phyloP scores from a whole-genome alignment of 1,139 yeast genomes.

The Spathaspora sp. region DNA sequence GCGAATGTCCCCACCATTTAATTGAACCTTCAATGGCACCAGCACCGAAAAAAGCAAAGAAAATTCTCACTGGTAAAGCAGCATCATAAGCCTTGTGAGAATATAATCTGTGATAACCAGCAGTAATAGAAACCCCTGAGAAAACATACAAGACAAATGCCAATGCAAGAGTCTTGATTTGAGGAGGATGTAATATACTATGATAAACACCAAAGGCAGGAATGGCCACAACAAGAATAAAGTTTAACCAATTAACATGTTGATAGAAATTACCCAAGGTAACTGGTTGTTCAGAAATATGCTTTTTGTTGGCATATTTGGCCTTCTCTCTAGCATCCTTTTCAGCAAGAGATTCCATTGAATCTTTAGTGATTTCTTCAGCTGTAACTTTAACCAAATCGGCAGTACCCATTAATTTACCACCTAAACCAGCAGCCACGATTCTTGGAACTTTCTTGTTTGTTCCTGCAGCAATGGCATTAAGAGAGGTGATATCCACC shows the following conservation, averaged over 20 bases:
- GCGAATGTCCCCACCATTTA: constrained; percentile 99
- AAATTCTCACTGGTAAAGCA: constrained; percentile 62
- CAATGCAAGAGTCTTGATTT: constrained; percentile 57
- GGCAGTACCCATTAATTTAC: constrained; percentile 78
- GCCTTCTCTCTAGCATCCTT: constrained; percentile 56
- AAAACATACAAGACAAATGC: constrained; percentile 62
- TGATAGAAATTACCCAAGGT: constrained; percentile 78
- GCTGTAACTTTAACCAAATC: constrained; percentile 66
- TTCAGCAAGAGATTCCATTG: constrained; percentile 48
- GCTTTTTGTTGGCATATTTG: constrained; percentile 50
- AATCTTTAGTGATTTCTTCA: constrained; percentile 56
- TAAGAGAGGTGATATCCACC: constrained; percentile 72
- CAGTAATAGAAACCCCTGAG: constrained; percentile 91
- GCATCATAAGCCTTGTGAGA: constrained; percentile 90
- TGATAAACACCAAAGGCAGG: constrained; percentile 65
- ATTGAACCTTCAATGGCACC: constrained; percentile 96
- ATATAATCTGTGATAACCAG: constrained; percentile 71
- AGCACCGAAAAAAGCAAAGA: constrained; percentile 85
- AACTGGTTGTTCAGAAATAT: constrained; percentile 93
- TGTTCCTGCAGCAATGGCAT: constrained; percentile 88
- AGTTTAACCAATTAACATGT: constrained; percentile 92
- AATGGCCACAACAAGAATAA: constrained; percentile 68
- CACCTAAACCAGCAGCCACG: constrained; percentile 76
- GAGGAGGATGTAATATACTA: constrained; percentile 53
- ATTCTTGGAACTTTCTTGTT: constrained; percentile 67